Conservation (phyloP, 345 rosid genomes). For the Hibiscus tridactylites region DNA sequence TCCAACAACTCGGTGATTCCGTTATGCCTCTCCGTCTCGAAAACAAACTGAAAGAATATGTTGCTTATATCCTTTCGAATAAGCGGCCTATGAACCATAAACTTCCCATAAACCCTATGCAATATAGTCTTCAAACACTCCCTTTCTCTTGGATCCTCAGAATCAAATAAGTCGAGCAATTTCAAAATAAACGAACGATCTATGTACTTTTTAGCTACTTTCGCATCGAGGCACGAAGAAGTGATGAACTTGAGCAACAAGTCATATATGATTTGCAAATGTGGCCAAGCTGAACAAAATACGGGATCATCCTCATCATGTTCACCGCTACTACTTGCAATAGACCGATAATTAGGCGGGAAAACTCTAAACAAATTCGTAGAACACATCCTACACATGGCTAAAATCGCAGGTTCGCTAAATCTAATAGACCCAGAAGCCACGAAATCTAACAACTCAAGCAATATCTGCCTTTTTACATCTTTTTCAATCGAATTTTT, state of each 20-base stretch:
- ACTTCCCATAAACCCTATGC: constrained; percentile 72
- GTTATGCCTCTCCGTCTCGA: constrained; percentile 72
- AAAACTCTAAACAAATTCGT: constrained; percentile 66
- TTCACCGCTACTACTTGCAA: constrained; percentile 26
- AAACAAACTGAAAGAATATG: constrained; percentile 65
- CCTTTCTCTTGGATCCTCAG: constrained; percentile 81
- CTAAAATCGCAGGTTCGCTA: constrained; percentile 66
- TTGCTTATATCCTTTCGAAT: constrained; percentile 67
- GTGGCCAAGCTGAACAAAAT: constrained; percentile 89
- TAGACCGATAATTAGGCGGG: constrained; percentile 57
- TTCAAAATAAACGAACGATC: constrained; percentile 76
- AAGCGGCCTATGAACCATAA: constrained; percentile 89
- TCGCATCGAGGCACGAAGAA: constrained; percentile 63
- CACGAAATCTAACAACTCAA: constrained; percentile 73
- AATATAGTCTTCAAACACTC: constrained; percentile 70
- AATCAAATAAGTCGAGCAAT: constrained; percentile 70
- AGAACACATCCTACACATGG: constrained; percentile 87
- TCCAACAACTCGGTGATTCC: constrained; percentile 81
- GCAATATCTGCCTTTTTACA: constrained; percentile 68
- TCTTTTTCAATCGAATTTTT: constrained; percentile 68
- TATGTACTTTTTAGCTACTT: constrained; percentile 67
- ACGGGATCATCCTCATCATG: constrained; percentile 66
- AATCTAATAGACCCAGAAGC: constrained; percentile 52
- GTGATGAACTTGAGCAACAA: constrained; percentile 65
- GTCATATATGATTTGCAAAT: constrained; percentile 79